Evolutionary conservation across 2,329 filamentous ascomycete genomes (phyloP).

Genomic region (Cercospora beticola): DNA sequence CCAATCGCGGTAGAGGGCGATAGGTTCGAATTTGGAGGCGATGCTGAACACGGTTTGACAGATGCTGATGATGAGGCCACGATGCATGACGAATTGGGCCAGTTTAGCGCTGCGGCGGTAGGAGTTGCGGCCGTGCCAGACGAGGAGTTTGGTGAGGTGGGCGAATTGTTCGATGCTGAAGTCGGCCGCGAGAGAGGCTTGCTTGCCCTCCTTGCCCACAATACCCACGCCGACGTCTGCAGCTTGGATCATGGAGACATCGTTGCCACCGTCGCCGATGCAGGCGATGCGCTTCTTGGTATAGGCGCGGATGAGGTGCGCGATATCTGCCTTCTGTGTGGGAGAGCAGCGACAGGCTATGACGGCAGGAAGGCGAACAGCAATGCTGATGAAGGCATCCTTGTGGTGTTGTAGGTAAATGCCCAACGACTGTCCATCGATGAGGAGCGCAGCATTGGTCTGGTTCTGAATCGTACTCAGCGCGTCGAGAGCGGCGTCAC

Average conservation of each 20-base stretch:
- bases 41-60: constrained; percentile 98
- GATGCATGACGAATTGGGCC: constrained; percentile 96
- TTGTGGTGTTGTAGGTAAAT: constrained; percentile 81
- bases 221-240: constrained; percentile 97
- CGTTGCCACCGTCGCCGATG: constrained; percentile 96
- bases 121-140: constrained; percentile 97
- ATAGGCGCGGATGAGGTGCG: constrained; percentile 81
- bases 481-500: constrained; percentile 81
- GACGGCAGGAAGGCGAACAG: constrained; percentile 84
- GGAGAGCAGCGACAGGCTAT: constrained; percentile 96
- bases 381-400: constrained; percentile 80
- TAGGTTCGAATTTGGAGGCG: constrained; percentile 85
- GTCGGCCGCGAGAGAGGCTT: constrained; percentile 91
- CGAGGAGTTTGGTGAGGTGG: constrained; percentile 92
- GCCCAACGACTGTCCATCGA: constrained; percentile 87
- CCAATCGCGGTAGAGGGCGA: constrained; percentile 95
- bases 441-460: constrained; percentile 80
- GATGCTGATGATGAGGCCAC: constrained; percentile 89
- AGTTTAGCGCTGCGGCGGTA: constrained; percentile 96
- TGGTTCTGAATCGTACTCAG: constrained; percentile 87
- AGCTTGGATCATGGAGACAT: constrained; percentile 98
- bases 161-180: constrained; percentile 96
- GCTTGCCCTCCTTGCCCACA: constrained; percentile 93
- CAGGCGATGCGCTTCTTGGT: constrained; percentile 96
- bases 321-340: constrained; percentile 93